These are phyloP conservation scores for Penicillium capsulatum DNA, from an alignment of 2,329 filamentous ascomycete species.

Conservation along the genomic window DNA sequence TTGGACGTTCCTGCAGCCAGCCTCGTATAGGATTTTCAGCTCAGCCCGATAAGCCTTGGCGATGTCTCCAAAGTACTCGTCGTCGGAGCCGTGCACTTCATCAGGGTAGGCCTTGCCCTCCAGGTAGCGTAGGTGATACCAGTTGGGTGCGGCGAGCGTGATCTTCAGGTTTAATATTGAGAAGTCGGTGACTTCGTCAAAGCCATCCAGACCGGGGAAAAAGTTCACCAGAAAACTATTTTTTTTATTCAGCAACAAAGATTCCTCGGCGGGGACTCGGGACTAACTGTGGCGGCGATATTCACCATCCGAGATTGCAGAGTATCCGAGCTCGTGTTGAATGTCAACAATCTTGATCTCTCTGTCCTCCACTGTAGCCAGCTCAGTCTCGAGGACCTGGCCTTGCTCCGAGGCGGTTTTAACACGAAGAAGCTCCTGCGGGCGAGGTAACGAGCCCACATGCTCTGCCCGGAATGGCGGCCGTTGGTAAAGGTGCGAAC, in stretches of 20 bases:
- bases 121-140: conserved; percentile 63
- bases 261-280: too few species aligned
- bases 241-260: too few species aligned
- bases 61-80: conserved; percentile 62
- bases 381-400: conserved; percentile 51
- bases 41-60: conserved; percentile 64
- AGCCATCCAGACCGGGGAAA: conserved; percentile 54
- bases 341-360: conserved; percentile 63
- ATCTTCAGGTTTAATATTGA: conserved; percentile 61
- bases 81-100: conserved; percentile 54
- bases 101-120: conserved; percentile 54
- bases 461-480: conserved; percentile 70
- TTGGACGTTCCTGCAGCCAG: conserved; percentile 62
- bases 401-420: conserved; percentile 56
- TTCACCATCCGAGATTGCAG: conserved; percentile 65
- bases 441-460: conserved; percentile 66
- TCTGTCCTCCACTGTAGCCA: conserved; percentile 60
- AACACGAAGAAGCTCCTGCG: conserved; percentile 57
- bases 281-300: conserved; percentile 52
- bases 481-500: conserved; percentile 36
- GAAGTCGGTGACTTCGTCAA: conserved; percentile 50
- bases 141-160: conserved; percentile 63
- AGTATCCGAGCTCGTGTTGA: conserved; percentile 61
- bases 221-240: conserved; percentile 55
- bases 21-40: conserved; percentile 57